Evolutionary conservation across 805 yeast species (phyloP), one percentile per base, ranked within the genome.

Genomic region (Lipomyces yamadae): DNA sequence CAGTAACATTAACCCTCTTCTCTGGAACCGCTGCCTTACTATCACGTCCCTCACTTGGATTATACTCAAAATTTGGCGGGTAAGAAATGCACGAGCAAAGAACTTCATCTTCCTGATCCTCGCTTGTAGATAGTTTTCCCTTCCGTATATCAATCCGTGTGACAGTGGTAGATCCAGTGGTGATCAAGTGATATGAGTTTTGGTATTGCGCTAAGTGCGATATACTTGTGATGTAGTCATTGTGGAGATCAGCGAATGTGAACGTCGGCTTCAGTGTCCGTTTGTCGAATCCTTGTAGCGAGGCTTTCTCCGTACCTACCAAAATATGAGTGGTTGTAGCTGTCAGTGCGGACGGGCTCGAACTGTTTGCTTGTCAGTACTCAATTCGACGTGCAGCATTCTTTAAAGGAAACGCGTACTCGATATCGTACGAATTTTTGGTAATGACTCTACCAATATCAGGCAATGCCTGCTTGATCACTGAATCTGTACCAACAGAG

Each of bases 61-160:
- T 34, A 54, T 67, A 67, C 33, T 67, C 70, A 37, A 67, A 67
- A 33, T 63, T 52, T 30, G 67, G 55, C 13, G 71, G 70, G 32
- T 64, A 67, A 13, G 86, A 83, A 1, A 88, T 86, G 50, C 90
- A 80, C 73, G 91, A 88, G 64, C 92, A 83, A 55, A 94, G 78
- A n/a, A 94, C 78, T 75, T 94, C 99, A 74, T 94, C 98, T 72
- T 90, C 97, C 78, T 94, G 99, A 75, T 92, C 93, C 69, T 93
- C 98, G 48, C 93, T 87, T 52, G 83, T 83, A 2, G 84, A 78
- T 1, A 88, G 76, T 1, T 87, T 82, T 3, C 90, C 90, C 72
- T 89, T 90, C 58, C 97, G 80, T 2, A 89, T 81, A 76, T 94
- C 98, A 73, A 93, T 82, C 66, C 88, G 88, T 0, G 92, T 84